Conservation (phyloP, 257 asterid genomes). For the Voacanga thouarsii region DNA sequence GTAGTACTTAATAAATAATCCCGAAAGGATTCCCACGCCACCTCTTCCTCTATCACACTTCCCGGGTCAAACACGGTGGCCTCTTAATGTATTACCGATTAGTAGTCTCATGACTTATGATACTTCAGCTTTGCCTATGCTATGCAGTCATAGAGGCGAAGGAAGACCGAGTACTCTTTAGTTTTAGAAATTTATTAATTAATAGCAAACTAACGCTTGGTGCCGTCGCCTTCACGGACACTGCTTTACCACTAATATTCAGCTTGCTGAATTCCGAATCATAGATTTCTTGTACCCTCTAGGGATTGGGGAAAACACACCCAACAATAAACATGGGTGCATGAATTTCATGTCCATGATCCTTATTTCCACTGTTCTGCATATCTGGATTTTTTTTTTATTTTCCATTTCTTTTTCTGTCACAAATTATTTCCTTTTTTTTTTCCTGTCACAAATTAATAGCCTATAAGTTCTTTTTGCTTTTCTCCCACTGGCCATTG, state of each 20-base stretch:
- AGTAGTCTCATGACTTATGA: too few relatives aligned
- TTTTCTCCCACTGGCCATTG: too few relatives aligned
- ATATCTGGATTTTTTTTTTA: neutral
- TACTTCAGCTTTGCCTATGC: neutral
- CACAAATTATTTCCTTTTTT: too few relatives aligned
- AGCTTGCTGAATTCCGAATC: neutral
- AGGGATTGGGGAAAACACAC: neutral
- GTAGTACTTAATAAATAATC: conserved; percentile 8
- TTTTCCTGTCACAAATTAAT: too few relatives aligned
- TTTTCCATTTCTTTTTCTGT: too few relatives aligned
- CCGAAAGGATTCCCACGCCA: conserved; percentile 46
- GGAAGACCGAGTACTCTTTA: too few relatives aligned
- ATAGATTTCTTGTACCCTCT: neutral
- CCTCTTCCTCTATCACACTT: conserved; percentile 9
- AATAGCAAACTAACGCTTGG: neutral
- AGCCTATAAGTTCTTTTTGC: too few relatives aligned
- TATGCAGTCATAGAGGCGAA: neutral
- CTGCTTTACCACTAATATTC: conserved; percentile 23
- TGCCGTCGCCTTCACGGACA: conserved; percentile 82
- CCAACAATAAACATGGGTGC: neutral
- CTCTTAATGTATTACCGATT: too few relatives aligned
- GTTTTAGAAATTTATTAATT: too few relatives aligned
- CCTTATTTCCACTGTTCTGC: neutral
- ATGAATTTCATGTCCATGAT: conserved; percentile 15
- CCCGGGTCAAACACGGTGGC: conserved; percentile 66